These are phyloP conservation scores for Stagonosporopsis rhizophila DNA, from an alignment of 2,329 filamentous ascomycete genomes.

Conservation along the genomic window DNA sequence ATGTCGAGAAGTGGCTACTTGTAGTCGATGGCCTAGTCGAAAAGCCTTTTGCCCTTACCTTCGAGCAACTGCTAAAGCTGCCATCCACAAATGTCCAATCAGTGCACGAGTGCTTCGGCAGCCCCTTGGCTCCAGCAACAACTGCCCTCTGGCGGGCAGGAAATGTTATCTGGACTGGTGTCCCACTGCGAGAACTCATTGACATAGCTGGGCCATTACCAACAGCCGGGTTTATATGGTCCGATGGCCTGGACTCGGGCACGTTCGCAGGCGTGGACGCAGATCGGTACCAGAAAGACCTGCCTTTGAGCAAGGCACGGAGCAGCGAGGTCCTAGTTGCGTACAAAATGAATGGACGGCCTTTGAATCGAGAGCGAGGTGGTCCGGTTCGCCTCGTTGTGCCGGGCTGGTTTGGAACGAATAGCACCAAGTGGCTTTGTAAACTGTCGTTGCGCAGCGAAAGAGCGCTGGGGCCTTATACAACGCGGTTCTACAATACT, in stretches of 20 bases:
- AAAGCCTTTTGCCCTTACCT: conserved; percentile 34
- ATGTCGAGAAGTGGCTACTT: conserved; percentile 37
- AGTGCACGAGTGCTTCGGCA: conserved; percentile 50
- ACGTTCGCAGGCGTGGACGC: conserved; percentile 30
- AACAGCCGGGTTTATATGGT: conserved; percentile 35
- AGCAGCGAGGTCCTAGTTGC: conserved; percentile 36
- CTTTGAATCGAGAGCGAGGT: conserved; percentile 31
- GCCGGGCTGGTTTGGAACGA: conserved; percentile 45
- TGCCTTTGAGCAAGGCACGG: conserved; percentile 37
- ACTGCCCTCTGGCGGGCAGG: conserved; percentile 43
- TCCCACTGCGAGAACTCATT: conserved; percentile 35
- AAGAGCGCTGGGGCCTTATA: conserved; percentile 34
- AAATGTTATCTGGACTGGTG: conserved; percentile 48
- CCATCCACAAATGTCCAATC: conserved; percentile 36
- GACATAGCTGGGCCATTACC: conserved; percentile 22
- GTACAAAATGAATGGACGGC: conserved; percentile 35
- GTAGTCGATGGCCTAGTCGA: conserved; percentile 43
- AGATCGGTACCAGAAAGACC: conserved; percentile 44
- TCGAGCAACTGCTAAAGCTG: conserved; percentile 34
- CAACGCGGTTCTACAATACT: conserved; percentile 40
- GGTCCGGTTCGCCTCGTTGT: conserved; percentile 43
- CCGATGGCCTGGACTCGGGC: conserved; percentile 39
- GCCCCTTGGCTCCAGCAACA: conserved; percentile 39
- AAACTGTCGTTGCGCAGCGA: conserved; percentile 25
- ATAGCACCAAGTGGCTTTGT: conserved; percentile 44